phyloP scores from a whole-genome alignment of 805 yeast genomes.

The Blastobotrys robertii region DNA sequence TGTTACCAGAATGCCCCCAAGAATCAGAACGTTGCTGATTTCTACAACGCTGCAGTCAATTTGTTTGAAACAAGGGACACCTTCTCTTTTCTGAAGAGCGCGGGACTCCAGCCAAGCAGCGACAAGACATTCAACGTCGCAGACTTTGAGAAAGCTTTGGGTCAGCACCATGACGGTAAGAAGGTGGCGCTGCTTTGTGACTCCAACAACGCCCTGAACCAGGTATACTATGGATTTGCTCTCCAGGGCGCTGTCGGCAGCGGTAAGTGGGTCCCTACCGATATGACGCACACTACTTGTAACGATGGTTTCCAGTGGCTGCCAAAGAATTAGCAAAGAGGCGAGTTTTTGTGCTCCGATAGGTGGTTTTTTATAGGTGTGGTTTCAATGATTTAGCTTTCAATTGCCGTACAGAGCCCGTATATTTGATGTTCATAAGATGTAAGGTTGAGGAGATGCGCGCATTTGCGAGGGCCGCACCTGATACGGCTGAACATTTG shows the following conservation, averaged over 20 bases:
- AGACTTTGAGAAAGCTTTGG: conserved; percentile 27
- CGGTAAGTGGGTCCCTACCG: conserved; percentile 58
- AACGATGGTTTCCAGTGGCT: conserved; percentile 63
- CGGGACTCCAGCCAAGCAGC: conserved; percentile 65
- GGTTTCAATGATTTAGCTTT: too few species aligned
- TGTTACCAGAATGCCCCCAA: conserved; percentile 43
- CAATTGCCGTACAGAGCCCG: too few species aligned
- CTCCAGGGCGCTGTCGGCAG: conserved; percentile 61
- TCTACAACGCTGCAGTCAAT: conserved; percentile 49
- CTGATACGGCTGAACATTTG: too few species aligned
- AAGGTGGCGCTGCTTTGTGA: conserved; percentile 47
- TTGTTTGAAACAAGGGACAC: conserved; percentile 56
- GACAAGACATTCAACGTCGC: conserved; percentile 45
- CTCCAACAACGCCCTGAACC: conserved; percentile 39
- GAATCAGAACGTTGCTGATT: conserved; percentile 51
- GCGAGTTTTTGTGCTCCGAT: too few species aligned
- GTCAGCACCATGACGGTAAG: conserved; percentile 37
- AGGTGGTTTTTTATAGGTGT: too few species aligned
- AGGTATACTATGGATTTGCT: conserved; percentile 75
- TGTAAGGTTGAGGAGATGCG: too few species aligned
- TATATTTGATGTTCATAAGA: too few species aligned
- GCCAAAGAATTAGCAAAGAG: conserved; percentile 41
- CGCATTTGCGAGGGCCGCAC: too few species aligned
- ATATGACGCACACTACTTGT: conserved; percentile 41
- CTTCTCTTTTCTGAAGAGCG: conserved; percentile 50